Base-by-base conservation (phyloP, 1,284 basidiomycete genomes). In the Irpex lacteus region DNA sequence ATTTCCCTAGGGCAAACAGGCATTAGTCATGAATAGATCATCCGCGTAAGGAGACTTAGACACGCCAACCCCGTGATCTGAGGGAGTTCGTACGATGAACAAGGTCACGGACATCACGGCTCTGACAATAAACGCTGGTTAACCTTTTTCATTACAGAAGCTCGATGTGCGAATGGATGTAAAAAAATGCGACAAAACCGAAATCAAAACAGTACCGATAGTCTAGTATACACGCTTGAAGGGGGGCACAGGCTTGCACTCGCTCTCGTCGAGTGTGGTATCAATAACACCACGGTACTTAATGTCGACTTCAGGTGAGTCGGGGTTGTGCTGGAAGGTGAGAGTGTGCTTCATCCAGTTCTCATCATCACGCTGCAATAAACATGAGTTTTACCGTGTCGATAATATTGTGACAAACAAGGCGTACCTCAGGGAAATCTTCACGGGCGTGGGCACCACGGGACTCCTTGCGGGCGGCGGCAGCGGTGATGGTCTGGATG, bases 391-490 rank as follows among this genome's bases (percentile, higher is more conserved):
- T 2, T 52, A 32, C 52, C 40, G 61, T 15, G 52, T 15, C 15
- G 37, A 64, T 60, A 59, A 50, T 21, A 18, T 47, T 47, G 6
- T 47, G 40, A n/a, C 5, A 6, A 57, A 49, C 38, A 59, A 40
- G 36, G 80, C 84, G 64, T 67, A 94, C 91, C 67, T 95, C 93
- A 66, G 95, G 90, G 83, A 78, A 98, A 79, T 99, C 98, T 78
- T 98, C 96, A 70, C 97, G 93, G 55, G 98, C 97, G 75, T 99
- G 98, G 40, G 97, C 97, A 74, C 97, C 97, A 76, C 97, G 92
- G 49, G 94, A 96, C 77, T 99, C 98, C 81, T 98, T 94, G 71
- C 98, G 92, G 62, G 95, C 96, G 65, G 96, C 95, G 60, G 98
- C 98, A 61, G 94, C 90, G 52, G 90, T 91, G 75, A 99, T 96